Evolutionary conservation across 2,329 filamentous ascomycete species (phyloP).

Genomic region (Hymenoscyphus albidus): DNA sequence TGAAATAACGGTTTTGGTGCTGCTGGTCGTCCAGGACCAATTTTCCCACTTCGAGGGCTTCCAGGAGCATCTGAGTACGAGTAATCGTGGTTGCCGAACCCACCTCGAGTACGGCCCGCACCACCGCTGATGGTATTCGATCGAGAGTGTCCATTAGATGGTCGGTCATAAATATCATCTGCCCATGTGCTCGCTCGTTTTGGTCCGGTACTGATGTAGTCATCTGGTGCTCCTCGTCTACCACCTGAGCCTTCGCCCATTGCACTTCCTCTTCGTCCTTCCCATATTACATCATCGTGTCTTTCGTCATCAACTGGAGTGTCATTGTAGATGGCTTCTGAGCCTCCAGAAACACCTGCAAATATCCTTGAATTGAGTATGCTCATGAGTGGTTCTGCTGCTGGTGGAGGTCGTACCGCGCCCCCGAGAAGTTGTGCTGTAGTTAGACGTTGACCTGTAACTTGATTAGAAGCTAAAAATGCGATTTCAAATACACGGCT

Average conservation of each 20-base stretch:
- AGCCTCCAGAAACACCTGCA: conserved; percentile 54
- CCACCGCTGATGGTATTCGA: conserved; percentile 28
- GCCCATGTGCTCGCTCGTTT: conserved; percentile 68
- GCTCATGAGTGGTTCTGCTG: conserved; percentile 78
- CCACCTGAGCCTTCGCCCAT: conserved; percentile 63
- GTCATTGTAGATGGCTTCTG: conserved; percentile 86
- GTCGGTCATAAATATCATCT: conserved; percentile 69
- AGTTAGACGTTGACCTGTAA: conserved; percentile 61
- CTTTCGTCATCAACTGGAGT: conserved; percentile 81
- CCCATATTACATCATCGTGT: conserved; percentile 82
- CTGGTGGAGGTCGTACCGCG: conserved; percentile 70
- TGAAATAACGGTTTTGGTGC: conserved; percentile 86
- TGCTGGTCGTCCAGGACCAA: conserved; percentile 70
- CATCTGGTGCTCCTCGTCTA: conserved; percentile 45
- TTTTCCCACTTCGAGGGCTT: conserved; percentile 38
- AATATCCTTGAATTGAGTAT: conserved; percentile 85
- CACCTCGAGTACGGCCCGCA: conserved; percentile 40
- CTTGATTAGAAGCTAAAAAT: no score
- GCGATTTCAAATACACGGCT: no score
- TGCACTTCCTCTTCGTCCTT: conserved; percentile 66
- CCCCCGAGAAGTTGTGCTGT: conserved; percentile 80
- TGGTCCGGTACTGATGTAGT: conserved; percentile 51
- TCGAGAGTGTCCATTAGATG: conserved; percentile 32
- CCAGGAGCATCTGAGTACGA: conserved; percentile 49
- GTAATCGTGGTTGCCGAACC: conserved; percentile 46